Conservation (phyloP, 495 filamentous ascomycete genomes). For the Tuber brumale region DNA sequence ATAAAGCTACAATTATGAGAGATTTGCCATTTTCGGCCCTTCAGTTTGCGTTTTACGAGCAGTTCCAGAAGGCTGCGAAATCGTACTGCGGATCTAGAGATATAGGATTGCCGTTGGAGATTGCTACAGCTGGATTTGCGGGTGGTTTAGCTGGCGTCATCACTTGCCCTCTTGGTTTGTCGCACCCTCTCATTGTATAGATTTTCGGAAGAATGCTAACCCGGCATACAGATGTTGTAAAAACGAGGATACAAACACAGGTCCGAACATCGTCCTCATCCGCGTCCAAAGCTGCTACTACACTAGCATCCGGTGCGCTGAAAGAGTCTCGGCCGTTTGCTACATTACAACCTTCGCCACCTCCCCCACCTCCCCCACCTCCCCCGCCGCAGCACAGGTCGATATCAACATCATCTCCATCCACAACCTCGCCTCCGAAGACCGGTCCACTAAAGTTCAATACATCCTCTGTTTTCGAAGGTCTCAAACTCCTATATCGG, state of each 20-base stretch:
- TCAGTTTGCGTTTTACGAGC: constrained; percentile 97
- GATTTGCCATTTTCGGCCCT: constrained; percentile 93
- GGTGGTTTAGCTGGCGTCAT: constrained; percentile 91
- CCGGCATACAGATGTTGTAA: constrained; percentile 67
- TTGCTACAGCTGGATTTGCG: constrained; percentile 82
- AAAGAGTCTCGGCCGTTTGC: constrained; percentile 22
- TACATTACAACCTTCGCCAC: constrained; percentile 18
- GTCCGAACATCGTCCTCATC: constrained; percentile 51
- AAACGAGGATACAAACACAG: constrained; percentile 95
- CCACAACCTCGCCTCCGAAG: constrained; percentile 61
- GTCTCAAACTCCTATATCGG: constrained; percentile 76
- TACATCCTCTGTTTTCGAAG: constrained; percentile 80
- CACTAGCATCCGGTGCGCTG: constrained; percentile 12
- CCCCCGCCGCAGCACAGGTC: constrained; percentile 42
- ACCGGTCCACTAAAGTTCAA: constrained; percentile 70
- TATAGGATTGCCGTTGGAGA: constrained; percentile 77
- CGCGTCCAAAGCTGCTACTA: constrained; percentile 7
- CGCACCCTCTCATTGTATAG: background rate
- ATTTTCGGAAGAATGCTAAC: background rate
- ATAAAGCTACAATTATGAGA: constrained; percentile 87
- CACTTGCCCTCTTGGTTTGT: constrained; percentile 67
- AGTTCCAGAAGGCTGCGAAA: constrained; percentile 75
- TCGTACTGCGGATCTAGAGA: constrained; percentile 59
- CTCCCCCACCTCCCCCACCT: background rate
- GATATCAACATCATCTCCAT: constrained; percentile 81